Conservation (phyloP, 2,329 filamentous ascomycete genomes). For the Cladobotryum mycophilum region DNA sequence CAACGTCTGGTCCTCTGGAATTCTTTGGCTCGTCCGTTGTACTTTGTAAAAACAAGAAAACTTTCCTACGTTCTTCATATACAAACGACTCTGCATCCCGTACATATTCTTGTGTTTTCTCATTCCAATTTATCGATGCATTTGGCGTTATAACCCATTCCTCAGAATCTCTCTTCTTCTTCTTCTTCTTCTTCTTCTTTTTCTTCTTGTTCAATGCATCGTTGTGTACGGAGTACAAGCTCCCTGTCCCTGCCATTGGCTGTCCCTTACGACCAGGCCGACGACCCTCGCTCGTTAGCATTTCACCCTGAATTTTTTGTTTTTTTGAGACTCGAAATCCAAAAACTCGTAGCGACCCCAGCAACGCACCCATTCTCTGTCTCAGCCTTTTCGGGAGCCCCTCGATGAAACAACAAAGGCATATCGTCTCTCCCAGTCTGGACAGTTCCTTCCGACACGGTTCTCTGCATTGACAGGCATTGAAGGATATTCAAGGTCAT, state of each 20-base stretch:
- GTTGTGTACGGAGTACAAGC: background rate
- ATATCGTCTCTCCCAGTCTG: conserved; percentile 13
- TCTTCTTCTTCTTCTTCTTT: background rate
- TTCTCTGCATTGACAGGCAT: background rate
- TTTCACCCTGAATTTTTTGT: background rate
- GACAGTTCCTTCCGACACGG: conserved; percentile 7
- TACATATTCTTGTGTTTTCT: no score
- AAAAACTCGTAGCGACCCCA: background rate
- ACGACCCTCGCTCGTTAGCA: background rate
- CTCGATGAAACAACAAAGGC: conserved; percentile 21
- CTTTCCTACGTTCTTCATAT: no score
- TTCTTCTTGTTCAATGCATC: background rate
- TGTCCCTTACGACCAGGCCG: background rate
- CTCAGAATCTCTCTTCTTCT: background rate
- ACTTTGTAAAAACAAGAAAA: no score
- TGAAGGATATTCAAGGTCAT: conserved; percentile 3
- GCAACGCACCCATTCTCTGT: conserved; percentile 10
- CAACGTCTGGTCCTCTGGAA: no score
- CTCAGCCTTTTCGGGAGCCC: conserved; percentile 13
- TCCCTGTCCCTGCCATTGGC: background rate
- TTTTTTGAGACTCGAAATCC: background rate
- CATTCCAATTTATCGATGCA: no score
- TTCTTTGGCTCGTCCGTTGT: no score
- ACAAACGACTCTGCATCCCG: no score
- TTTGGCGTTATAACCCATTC: background rate